Evolutionary conservation across 2,329 filamentous ascomycete species (phyloP).

Genomic region (Arthroderma sp.): DNA sequence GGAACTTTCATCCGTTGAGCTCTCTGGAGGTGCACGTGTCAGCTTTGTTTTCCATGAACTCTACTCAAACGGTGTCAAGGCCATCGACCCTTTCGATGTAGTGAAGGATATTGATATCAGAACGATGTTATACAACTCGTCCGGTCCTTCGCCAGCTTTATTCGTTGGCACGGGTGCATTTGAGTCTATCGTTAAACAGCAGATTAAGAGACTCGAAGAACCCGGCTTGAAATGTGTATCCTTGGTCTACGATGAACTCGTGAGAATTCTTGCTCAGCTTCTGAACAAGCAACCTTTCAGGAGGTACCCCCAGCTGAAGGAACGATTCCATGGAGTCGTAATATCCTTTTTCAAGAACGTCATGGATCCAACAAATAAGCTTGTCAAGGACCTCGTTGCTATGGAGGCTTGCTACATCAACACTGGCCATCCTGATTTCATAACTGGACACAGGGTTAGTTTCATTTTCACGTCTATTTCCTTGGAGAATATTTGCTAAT

Average conservation of each 20-base stretch:
- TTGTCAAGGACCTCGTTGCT: constrained; percentile 78
- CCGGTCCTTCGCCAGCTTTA: constrained; percentile 89
- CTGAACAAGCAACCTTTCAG: constrained; percentile 82
- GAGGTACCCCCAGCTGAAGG: constrained; percentile 85
- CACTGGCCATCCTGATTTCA: constrained; percentile 93
- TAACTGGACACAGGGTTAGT: constrained; percentile 78
- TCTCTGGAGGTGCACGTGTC: constrained; percentile 94
- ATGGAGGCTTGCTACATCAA: constrained; percentile 99
- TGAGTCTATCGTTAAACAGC: constrained; percentile 95
- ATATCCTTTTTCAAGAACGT: constrained; percentile 95
- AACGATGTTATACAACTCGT: constrained; percentile 96
- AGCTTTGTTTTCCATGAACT: constrained; percentile 99
- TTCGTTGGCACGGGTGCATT: constrained; percentile 98
- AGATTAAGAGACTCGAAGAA: constrained; percentile 92
- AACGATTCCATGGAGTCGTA: constrained; percentile 89
- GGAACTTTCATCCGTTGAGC: constrained; percentile 83
- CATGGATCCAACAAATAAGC: constrained; percentile 96
- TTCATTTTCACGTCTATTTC: neutral
- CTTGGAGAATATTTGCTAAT: neutral
- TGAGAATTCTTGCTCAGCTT: constrained; percentile 84
- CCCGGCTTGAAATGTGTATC: constrained; percentile 96
- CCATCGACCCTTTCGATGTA: constrained; percentile 90
- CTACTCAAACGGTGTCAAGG: constrained; percentile 94
- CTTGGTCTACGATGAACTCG: constrained; percentile 91
- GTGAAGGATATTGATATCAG: constrained; percentile 97